A percentile compares a stretch with the other conserved stretches of the same genome.
Conservation (phyloP, 2,329 filamentous ascomycete species). For the Xylariaceae sp. region DNA sequence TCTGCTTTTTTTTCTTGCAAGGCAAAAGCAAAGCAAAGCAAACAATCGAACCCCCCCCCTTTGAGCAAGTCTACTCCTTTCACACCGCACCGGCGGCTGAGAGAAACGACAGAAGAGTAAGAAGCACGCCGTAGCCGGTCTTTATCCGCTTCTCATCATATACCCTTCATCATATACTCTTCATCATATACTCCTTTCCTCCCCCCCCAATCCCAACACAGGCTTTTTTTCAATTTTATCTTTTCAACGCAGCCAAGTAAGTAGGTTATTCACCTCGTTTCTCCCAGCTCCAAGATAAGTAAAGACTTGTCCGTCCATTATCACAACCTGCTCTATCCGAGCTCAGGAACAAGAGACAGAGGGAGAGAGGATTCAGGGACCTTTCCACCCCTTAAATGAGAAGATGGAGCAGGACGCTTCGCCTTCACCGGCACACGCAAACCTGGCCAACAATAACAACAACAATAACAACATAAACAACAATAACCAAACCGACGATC, state of each 20-base stretch:
- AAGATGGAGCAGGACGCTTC: conserved; percentile 31
- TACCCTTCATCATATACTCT: background rate
- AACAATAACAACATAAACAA: too few relatives aligned
- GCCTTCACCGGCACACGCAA: conserved; percentile 43
- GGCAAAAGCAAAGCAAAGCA: background rate
- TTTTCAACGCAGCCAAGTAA: too few relatives aligned
- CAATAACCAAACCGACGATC: conserved; percentile 26
- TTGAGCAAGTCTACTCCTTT: conserved; percentile 11
- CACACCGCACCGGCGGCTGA: conserved; percentile 1
- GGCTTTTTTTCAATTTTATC: background rate
- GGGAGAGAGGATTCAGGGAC: too few relatives aligned
- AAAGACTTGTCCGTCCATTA: background rate
- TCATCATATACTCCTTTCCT: background rate
- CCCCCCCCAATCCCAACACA: background rate
- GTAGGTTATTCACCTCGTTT: too few relatives aligned
- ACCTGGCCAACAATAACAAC: conserved; percentile 23
- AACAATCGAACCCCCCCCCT: background rate
- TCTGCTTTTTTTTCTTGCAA: background rate
- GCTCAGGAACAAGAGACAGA: too few relatives aligned
- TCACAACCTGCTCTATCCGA: background rate
- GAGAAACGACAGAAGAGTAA: too few relatives aligned
- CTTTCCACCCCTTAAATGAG: conserved; percentile 1
- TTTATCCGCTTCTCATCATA: conserved; percentile 2
- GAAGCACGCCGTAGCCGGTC: background rate
- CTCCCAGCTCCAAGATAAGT: background rate